A percentile compares a stretch with the other conserved stretches of the same genome.
Conservation (phyloP, 2,329 filamentous ascomycete genomes). For the Fusarium sp. region DNA sequence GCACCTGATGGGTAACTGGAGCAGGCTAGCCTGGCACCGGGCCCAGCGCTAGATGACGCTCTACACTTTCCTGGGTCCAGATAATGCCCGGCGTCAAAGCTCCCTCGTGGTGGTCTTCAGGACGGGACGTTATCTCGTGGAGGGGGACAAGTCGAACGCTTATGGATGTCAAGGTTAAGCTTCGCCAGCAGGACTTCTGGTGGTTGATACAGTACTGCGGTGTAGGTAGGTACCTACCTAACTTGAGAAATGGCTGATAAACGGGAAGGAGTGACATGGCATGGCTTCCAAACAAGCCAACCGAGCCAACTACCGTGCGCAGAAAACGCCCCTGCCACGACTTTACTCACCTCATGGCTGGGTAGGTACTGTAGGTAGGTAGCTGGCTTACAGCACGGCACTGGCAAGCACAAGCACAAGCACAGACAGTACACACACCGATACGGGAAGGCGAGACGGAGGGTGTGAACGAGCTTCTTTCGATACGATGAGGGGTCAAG, state of each 20-base stretch:
- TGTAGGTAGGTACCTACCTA: neutral
- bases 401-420: too few relatives aligned
- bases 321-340: neutral
- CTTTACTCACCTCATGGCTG: neutral
- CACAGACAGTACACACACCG: too few relatives aligned
- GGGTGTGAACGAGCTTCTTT: neutral
- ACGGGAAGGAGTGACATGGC: neutral
- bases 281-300: neutral
- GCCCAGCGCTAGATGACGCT: conserved; percentile 19
- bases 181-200: neutral
- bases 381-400: neutral
- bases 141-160: neutral
- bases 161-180: neutral
- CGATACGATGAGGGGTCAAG: neutral
- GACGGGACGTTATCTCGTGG: neutral
- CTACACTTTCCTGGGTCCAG: neutral
- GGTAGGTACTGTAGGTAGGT: too few relatives aligned
- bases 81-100: conserved; percentile 7
- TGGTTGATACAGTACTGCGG: neutral
- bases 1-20: neutral
- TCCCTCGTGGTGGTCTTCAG: conserved; percentile 12
- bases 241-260: neutral
- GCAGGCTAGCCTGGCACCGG: neutral
- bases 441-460: neutral
- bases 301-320: neutral